phyloP scores from a whole-genome alignment of 1,139 yeast species.

The Hanseniaspora sp. region DNA sequence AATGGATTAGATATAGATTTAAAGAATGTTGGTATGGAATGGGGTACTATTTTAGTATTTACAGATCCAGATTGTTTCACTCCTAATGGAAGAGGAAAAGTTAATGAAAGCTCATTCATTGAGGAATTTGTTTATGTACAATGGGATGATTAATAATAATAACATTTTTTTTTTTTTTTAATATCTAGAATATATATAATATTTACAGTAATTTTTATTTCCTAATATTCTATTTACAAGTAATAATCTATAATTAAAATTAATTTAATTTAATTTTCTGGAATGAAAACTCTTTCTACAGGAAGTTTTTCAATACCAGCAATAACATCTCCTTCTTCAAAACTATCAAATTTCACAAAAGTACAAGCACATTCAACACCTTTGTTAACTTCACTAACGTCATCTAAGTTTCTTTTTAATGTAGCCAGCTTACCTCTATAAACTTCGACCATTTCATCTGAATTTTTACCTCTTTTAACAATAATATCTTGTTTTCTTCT shows the following conservation, averaged over 20 bases:
- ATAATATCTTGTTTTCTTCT: constrained; percentile 51
- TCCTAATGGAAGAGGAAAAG: constrained; percentile 46
- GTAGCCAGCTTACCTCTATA: constrained; percentile 63
- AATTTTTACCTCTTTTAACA: constrained; percentile 43
- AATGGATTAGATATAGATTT: constrained; percentile 33
- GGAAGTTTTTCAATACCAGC: constrained; percentile 63
- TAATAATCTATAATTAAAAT: constrained; percentile 11
- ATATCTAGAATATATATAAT: too few species aligned
- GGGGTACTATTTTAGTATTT: constrained; percentile 88
- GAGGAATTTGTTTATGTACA: constrained; percentile 93
- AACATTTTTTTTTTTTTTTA: constrained; percentile 1
- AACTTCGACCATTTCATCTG: constrained; percentile 35
- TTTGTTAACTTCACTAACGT: constrained; percentile 63
- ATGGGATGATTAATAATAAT: constrained; percentile 51
- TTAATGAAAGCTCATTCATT: constrained; percentile 47
- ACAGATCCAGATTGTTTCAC: constrained; percentile 68
- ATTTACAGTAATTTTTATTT: constrained; percentile 7
- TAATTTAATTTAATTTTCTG: constrained; percentile 14
- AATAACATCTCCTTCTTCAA: constrained; percentile 64
- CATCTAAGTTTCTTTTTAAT: constrained; percentile 74
- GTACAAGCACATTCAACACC: constrained; percentile 87
- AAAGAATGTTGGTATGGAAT: constrained; percentile 70
- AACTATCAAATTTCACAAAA: constrained; percentile 59
- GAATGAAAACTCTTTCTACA: constrained; percentile 56
- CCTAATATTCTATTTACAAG: neutral